These are phyloP conservation scores for Didymella segeticola DNA, from an alignment of 2,329 filamentous ascomycete genomes.

Conservation along the genomic window DNA sequence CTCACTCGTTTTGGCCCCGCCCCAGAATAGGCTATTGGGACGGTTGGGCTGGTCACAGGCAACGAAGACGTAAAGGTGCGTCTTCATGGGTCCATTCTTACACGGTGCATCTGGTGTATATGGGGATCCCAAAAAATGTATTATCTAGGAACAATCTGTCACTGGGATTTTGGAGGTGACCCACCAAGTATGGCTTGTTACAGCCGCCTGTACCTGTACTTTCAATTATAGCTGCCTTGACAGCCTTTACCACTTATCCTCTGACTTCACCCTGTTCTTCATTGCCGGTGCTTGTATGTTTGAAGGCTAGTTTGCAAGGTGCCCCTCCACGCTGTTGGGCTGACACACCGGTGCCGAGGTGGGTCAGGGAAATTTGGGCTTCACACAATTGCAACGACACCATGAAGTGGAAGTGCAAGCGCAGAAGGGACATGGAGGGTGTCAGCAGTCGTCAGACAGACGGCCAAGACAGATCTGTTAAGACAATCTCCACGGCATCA, in stretches of 20 bases:
- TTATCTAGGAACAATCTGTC: slow-evolving; percentile 2
- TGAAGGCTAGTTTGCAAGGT: neutral
- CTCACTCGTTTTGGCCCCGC: slow-evolving; percentile 21
- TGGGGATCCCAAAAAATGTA: slow-evolving; percentile 6
- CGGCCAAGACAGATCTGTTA: neutral
- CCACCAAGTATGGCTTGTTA: slow-evolving; percentile 4
- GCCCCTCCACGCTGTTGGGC: slow-evolving; percentile 7
- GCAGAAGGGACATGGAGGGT: neutral
- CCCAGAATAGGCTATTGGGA: slow-evolving; percentile 3
- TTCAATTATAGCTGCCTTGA: slow-evolving; percentile 5
- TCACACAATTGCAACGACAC: neutral
- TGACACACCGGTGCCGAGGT: neutral
- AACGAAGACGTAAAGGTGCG: neutral
- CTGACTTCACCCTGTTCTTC: no score
- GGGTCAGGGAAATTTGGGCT: slow-evolving; percentile 1
- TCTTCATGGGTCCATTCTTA: neutral
- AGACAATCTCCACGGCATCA: neutral
- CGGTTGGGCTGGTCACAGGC: slow-evolving; percentile 1
- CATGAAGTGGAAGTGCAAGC: neutral
- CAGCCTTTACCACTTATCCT: neutral
- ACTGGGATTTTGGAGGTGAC: slow-evolving; percentile 5
- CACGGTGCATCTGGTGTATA: neutral
- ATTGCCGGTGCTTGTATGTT: neutral
- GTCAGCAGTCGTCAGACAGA: neutral
- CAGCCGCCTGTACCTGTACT: slow-evolving; percentile 3